Evolutionary conservation across 2,329 filamentous ascomycete genomes (phyloP).

Genomic region (Fusarium sp.): DNA sequence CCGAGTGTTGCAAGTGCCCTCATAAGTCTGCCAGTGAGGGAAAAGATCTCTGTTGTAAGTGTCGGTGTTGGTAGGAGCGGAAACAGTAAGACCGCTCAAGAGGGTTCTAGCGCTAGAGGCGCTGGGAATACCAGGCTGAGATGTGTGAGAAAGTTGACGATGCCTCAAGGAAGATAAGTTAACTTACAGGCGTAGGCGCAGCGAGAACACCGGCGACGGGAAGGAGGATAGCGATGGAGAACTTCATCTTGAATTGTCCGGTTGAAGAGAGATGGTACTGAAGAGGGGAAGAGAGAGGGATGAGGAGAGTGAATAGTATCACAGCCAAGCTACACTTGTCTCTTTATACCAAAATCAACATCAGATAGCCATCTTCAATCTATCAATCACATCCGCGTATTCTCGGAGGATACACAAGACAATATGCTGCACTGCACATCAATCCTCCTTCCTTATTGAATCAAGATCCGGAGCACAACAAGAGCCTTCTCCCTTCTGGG

Average conservation of each 20-base stretch:
- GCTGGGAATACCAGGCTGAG: slow-evolving; percentile 70
- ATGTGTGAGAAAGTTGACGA: not conserved
- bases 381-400: slow-evolving; percentile 3
- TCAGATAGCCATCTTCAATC: slow-evolving; percentile 7
- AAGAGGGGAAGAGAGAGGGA: not conserved
- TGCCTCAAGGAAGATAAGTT: slow-evolving; percentile 6
- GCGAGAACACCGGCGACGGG: slow-evolving; percentile 47
- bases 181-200: slow-evolving; percentile 49
- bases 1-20: slow-evolving; percentile 76
- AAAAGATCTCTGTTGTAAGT: slow-evolving; percentile 76
- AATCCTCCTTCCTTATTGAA: slow-evolving; percentile 38
- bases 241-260: slow-evolving; percentile 48
- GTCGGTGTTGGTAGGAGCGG: slow-evolving; percentile 63
- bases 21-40: slow-evolving; percentile 76
- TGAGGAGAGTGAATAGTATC: not conserved
- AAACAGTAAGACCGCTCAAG: slow-evolving; percentile 70
- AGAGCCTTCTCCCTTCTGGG: slow-evolving; percentile 22
- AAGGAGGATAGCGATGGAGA: slow-evolving; percentile 46
- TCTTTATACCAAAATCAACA: slow-evolving; percentile 26
- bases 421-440: not conserved
- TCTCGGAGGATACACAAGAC: slow-evolving; percentile 5
- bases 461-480: slow-evolving; percentile 17
- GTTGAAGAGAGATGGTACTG: not conserved
- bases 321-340: slow-evolving; percentile 2
- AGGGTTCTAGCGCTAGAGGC: slow-evolving; percentile 66